Base-by-base conservation (phyloP, 306 rosid species). In the Dicorynia guianensis region DNA sequence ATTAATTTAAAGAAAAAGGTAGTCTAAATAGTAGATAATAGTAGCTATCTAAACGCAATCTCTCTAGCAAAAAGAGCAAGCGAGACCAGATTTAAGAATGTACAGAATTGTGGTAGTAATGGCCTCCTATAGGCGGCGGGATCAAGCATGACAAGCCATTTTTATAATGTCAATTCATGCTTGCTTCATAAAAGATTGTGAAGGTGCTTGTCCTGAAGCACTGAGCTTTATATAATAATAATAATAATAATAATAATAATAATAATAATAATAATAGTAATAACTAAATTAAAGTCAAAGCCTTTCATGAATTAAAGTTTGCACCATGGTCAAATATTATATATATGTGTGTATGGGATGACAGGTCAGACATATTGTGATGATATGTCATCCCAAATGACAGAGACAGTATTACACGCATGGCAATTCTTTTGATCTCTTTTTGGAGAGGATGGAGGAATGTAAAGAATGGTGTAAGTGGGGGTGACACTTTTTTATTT, bases 171-270 rank as follows among this genome's bases (percentile, higher is more conserved):
- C 8, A 7, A 40, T 5, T 6, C 7, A 40, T 40, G 1, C 1
- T 15, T 4, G 33, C 69, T 18, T 35, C 1, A 9, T 9, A 40
- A 40, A 1, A 0, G 20, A 14, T 11, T 35, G 66, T 13, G 66
- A 60, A 60, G 46, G 66, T 60, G 46, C 66, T 60, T 60, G 35
- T 61, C 67, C 48, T 20, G 63, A 57, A 57, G 63, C 39, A 57
- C 63, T 57, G 63, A 60, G 36, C 25, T 38, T 14, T 61, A 34
- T 36, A 61, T 61, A 25, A 25, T 1, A 1, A 25, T 25, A 25
- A 25, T 25, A 25, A 25, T 25, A 25, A 25, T 25, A 25, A 25
- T 25, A 25, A 25, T 25, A 25, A 25, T 25, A 25, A n/a, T n/a
- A n/a, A n/a, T 25, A 25, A 25, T 25, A 25, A 25, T 25, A 25